phyloP scores from a whole-genome alignment of 495 filamentous ascomycete species.

The Venustampulla echinocandica region DNA sequence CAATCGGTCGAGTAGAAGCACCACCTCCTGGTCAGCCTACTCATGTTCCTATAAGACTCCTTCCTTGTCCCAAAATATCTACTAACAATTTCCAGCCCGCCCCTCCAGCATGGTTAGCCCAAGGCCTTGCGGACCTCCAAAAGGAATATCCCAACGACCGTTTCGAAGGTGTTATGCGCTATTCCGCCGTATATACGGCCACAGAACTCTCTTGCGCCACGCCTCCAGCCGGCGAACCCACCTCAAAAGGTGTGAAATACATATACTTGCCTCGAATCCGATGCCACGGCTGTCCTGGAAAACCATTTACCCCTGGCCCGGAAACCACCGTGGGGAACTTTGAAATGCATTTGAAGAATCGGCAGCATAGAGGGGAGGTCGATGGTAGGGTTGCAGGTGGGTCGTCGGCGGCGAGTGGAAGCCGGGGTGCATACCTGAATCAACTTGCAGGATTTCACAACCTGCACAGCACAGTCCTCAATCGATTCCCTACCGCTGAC shows the following conservation, averaged over 20 bases:
- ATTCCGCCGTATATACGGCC: conserved; percentile 60
- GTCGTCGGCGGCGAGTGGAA: background rate
- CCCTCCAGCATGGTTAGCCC: conserved; percentile 69
- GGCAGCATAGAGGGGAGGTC: conserved; percentile 66
- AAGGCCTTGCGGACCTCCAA: conserved; percentile 54
- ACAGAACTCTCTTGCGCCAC: conserved; percentile 48
- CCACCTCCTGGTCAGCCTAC: conserved; percentile 44
- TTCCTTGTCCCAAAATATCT: background rate
- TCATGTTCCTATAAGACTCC: conserved; percentile 45
- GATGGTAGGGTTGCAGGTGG: conserved; percentile 36
- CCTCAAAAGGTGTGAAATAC: conserved; percentile 51
- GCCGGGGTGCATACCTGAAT: too few relatives aligned
- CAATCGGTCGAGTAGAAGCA: conserved; percentile 59
- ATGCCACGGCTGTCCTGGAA: conserved; percentile 87
- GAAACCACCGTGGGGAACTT: conserved; percentile 81
- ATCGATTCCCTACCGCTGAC: too few relatives aligned
- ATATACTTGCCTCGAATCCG: conserved; percentile 77
- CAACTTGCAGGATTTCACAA: too few relatives aligned
- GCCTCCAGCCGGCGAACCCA: conserved; percentile 38
- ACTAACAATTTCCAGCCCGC: conserved; percentile 48
- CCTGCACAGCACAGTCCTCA: too few relatives aligned
- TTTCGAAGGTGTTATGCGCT: conserved; percentile 84
- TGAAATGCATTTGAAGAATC: conserved; percentile 78
- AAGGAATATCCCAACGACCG: conserved; percentile 59
- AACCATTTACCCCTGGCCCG: conserved; percentile 82